Evolutionary conservation across 73 alveolate genomes (phyloP).

Genomic region (Durusdinium trenchii): DNA sequence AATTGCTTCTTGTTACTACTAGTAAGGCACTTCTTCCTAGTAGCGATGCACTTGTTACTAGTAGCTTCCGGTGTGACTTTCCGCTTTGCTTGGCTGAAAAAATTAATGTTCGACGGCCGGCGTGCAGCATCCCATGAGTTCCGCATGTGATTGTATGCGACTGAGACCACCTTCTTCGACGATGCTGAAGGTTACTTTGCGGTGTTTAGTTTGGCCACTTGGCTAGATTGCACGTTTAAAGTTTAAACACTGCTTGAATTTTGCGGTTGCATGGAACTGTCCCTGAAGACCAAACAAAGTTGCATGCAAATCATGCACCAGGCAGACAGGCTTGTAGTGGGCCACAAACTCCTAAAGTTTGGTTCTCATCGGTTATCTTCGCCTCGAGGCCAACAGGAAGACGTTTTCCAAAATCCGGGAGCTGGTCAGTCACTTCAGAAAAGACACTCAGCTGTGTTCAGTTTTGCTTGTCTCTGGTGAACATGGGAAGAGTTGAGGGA

Average conservation of each 20-base stretch:
- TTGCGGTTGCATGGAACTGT: too few relatives aligned
- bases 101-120: background rate
- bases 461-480: too few relatives aligned
- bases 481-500: too few relatives aligned
- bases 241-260: too few relatives aligned
- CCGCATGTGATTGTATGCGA: background rate
- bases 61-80: too few relatives aligned
- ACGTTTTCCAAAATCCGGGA: background rate
- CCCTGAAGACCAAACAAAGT: background rate
- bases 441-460: background rate
- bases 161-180: constrained; percentile 41
- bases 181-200: constrained; percentile 14
- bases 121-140: background rate
- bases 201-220: background rate
- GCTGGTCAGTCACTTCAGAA: constrained; percentile 10
- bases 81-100: too few relatives aligned
- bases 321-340: too few relatives aligned
- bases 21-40: too few relatives aligned
- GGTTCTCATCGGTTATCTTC: background rate
- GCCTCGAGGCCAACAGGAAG: background rate
- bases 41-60: too few relatives aligned
- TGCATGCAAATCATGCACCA: background rate
- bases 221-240: too few relatives aligned
- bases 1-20: too few relatives aligned
- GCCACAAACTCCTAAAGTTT: too few relatives aligned